Percentiles rank a stretch among this genome's conserved stretches.
Evolutionary conservation across 805 yeast species (phyloP).

Genomic region (Scheffersomyces coipomensis): DNA sequence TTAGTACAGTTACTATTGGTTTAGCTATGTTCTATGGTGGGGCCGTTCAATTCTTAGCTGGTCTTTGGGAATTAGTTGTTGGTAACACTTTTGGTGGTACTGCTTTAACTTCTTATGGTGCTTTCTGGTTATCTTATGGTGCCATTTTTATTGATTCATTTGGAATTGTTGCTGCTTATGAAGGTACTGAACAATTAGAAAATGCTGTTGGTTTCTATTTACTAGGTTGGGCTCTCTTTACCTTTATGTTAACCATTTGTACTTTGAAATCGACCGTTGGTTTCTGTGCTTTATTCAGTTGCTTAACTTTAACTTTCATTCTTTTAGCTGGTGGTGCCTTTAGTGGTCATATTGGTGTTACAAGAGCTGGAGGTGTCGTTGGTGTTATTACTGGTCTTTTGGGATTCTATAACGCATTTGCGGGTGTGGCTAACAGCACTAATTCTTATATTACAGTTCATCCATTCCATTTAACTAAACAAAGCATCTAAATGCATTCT

Average conservation of each 20-base stretch:
- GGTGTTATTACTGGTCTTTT: slow-evolving; percentile 41
- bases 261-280: slow-evolving; percentile 40
- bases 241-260: slow-evolving; percentile 31
- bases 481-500: too few species aligned
- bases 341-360: slow-evolving; percentile 20
- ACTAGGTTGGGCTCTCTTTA: slow-evolving; percentile 41
- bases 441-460: slow-evolving; percentile 35
- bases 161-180: slow-evolving; percentile 32
- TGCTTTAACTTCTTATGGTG: slow-evolving; percentile 56
- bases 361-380: slow-evolving; percentile 40
- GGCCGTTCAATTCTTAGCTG: slow-evolving; percentile 57
- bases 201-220: slow-evolving; percentile 37
- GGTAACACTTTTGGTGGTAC: slow-evolving; percentile 71
- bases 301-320: slow-evolving; percentile 31
- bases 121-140: slow-evolving; percentile 35
- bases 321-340: slow-evolving; percentile 36
- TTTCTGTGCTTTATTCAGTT: slow-evolving; percentile 29
- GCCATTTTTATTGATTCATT: slow-evolving; percentile 29
- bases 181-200: slow-evolving; percentile 16
- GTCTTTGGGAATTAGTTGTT: slow-evolving; percentile 64
- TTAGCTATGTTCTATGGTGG: slow-evolving; percentile 68
- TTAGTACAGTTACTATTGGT: slow-evolving; percentile 58
- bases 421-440: slow-evolving; percentile 33
- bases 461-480: slow-evolving; percentile 22
- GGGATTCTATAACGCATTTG: slow-evolving; percentile 41